phyloP scores from a whole-genome alignment of 75 land plant species.

The Pseudotsuga menziesii region DNA sequence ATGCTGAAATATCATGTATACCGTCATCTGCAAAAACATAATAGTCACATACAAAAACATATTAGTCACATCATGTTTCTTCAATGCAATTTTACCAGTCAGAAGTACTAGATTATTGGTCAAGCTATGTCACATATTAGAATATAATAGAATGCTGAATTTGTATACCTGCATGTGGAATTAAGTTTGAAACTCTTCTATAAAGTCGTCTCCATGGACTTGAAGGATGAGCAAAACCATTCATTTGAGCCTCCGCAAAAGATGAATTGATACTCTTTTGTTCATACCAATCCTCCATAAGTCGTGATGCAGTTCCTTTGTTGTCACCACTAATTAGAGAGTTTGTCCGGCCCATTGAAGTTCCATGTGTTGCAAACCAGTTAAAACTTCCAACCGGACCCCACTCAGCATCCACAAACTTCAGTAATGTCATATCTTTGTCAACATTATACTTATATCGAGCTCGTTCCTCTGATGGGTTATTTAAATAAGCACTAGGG shows the following conservation, averaged over 20 bases:
- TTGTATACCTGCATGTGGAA: constrained; percentile 24
- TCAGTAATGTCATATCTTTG: constrained; percentile 89
- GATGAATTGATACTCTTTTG: constrained; percentile 10
- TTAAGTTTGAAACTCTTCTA: constrained; percentile 58
- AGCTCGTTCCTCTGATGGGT: constrained; percentile 77
- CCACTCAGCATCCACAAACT: constrained; percentile 92
- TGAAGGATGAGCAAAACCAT: constrained; percentile 10
- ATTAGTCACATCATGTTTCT: neutral
- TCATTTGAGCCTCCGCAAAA: constrained; percentile 4
- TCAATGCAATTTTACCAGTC: neutral
- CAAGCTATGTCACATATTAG: neutral
- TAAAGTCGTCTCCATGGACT: constrained; percentile 17
- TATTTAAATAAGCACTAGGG: constrained; percentile 97
- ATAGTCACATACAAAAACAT: constrained; percentile 12
- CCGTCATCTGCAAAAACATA: constrained; percentile 37
- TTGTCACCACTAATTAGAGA: constrained; percentile 96
- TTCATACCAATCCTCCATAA: constrained; percentile 98
- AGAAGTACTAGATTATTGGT: neutral
- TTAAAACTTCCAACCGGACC: constrained; percentile 94
- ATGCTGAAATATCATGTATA: constrained; percentile 43
- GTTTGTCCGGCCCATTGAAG: constrained; percentile 97
- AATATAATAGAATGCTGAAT: constrained; percentile 21
- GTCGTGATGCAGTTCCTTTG: constrained; percentile 97
- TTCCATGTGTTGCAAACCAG: constrained; percentile 99
- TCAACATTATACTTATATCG: constrained; percentile 80